Base-by-base conservation (phyloP, 2,329 filamentous ascomycete species). In the Pyrenochaeta sp. region DNA sequence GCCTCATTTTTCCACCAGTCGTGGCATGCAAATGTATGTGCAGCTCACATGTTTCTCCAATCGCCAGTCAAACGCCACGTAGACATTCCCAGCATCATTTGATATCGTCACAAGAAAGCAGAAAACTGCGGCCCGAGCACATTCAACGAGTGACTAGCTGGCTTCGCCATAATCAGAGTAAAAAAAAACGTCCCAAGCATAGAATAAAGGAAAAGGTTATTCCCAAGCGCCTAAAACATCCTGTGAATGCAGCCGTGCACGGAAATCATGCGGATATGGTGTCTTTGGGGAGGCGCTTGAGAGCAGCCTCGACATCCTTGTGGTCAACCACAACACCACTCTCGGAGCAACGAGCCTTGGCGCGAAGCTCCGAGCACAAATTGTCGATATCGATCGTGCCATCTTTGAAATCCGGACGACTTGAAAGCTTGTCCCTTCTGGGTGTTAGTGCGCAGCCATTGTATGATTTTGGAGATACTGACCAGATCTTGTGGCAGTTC, bases 271-370 rank as follows among this genome's bases (percentile, higher is more conserved):
- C 43, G 5, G 37, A 22, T 22, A 41, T 28, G 9, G 48, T 45
- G 18, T 70, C 63, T 27, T 71, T 67, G 6, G 71, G 71, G 18
- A 79, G 51, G 37, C 74, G 75, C 61, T 75, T 72, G 39, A 79
- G 68, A 4, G 76, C 75, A 26, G 72, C 83, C 65, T 96, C 88
- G 60, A 97, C 96, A 62, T 97, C 92, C 41, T 84, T 84, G 74
- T 96, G 86, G 51, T 91, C 87, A 17, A 99, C 89, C 13, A 96
- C 90, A 9, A 95, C 90, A 11, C 94, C 93, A 13, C 81, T 87
- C 58, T 96, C 89, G 0, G 91, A 96, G 72, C 94, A 99, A 67
- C 93, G 94, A 44, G 94, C 94, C 76, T 99, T 99, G 69, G 92
- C 89, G 54, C 93, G 89, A 10, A 99, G 83, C 68, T 99, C 92